A percentile compares a stretch with the other conserved stretches of the same genome.
Evolutionary conservation across 768 basidiomycete genomes (phyloP).

Genomic region (Rhizopogon vulgaris): DNA sequence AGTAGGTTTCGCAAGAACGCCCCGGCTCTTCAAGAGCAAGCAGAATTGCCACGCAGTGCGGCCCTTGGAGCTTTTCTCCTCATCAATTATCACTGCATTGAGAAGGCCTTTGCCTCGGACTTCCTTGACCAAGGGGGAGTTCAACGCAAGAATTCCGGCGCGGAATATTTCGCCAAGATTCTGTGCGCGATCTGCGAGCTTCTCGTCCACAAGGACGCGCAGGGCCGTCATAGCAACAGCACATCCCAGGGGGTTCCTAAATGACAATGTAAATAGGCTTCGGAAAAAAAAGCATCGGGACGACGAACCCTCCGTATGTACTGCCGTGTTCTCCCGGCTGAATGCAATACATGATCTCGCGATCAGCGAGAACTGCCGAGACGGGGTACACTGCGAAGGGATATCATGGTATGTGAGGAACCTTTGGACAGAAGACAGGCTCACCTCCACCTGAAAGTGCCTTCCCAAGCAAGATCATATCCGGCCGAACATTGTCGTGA

Average conservation of each 20-base stretch:
- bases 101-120: conserved; percentile 87
- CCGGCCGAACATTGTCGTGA: conserved; percentile 83
- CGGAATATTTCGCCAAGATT: conserved; percentile 81
- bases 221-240: conserved; percentile 95
- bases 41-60: conserved; percentile 96
- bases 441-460: conserved; percentile 91
- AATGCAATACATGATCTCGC: conserved; percentile 92
- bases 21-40: conserved; percentile 83
- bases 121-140: conserved; percentile 64
- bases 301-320: conserved; percentile 85
- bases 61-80: conserved; percentile 66
- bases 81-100: conserved; percentile 92
- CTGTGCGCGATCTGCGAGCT: conserved; percentile 75
- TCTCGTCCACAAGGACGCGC: conserved; percentile 84
- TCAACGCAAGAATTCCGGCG: conserved; percentile 46
- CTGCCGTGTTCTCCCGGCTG: conserved; percentile 93
- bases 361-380: conserved; percentile 87
- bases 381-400: conserved; percentile 78
- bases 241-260: conserved; percentile 88
- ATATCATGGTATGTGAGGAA: conserved; percentile 5
- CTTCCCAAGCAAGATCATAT: conserved; percentile 91
- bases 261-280: background rate
- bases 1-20: conserved; percentile 93
- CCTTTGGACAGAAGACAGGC: conserved; percentile 20
- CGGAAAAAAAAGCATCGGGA: background rate